Evolutionary conservation across 1,284 basidiomycete genomes (phyloP), one percentile per base, ranked within the genome.

Genomic region (Phlebopus sp.): DNA sequence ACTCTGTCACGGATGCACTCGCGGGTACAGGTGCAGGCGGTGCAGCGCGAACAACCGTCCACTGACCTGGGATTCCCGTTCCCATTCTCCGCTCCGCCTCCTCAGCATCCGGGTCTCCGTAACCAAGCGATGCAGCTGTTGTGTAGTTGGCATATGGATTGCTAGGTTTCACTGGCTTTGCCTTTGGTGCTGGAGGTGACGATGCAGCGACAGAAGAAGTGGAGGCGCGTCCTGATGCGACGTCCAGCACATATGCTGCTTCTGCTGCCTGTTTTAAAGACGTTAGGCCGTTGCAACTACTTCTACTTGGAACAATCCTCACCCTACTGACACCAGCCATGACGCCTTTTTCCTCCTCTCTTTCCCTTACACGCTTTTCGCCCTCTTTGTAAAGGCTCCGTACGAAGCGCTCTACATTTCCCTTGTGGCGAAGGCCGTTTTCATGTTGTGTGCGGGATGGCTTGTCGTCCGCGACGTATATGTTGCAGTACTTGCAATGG

Each of bases 391-490:
- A 99, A 25, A 98, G 79, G 36, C 89, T 83, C 36, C 92, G 78
- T 45, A 99, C 90, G 68, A 89, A 96, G 8, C 94, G 79, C 63
- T 97, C 94, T 53, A 91, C 84, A 67, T 92, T 97, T 41, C 93
- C 93, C 66, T 97, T 91, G 73, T 99, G 97, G 40, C 92, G 83
- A 42, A 96, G 71, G 37, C 97, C 97, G 54, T 81, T 89, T 70
- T 99, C 97, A 67, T 99, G 97, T 52, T 95, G 92, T 53, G 82
- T 77, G 44, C 90, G 81, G 2, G 96, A 98, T 5, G 94, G 94
- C 10, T 82, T 90, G 75, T 97, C 93, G 69, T 97, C 94, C 48
- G 91, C 81, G 54, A 97, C 95, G 71, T 86, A 92, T 49, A 88
- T 90, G 40, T 91, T 88, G 70, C 91, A 93, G 70, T 92, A 92